Conservation (phyloP, 805 yeast genomes). For the Kluyveromyces starmeri region DNA sequence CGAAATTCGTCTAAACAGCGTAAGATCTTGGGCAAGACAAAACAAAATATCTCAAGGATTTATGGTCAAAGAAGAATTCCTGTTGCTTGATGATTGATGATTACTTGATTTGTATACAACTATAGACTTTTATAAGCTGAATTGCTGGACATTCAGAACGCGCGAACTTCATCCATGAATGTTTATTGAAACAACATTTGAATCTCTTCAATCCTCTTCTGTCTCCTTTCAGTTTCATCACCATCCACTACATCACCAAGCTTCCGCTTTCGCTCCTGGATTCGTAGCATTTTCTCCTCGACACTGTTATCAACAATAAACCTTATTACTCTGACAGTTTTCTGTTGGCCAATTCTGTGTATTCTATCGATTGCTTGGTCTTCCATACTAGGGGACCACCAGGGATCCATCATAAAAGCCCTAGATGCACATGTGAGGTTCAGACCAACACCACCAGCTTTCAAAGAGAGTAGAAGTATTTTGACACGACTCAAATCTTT, state of each 20-base stretch:
- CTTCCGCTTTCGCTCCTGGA: constrained; percentile 77
- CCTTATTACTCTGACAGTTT: constrained; percentile 62
- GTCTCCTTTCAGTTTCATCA: constrained; percentile 66
- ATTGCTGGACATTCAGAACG: constrained; percentile 1
- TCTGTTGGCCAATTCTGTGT: constrained; percentile 81
- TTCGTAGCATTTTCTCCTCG: constrained; percentile 79
- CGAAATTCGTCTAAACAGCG: constrained; percentile 11
- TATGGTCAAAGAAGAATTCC: constrained; percentile 19
- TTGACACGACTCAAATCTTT: constrained; percentile 29
- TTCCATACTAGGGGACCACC: constrained; percentile 94
- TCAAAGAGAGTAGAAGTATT: constrained; percentile 62
- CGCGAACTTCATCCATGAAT: not conserved
- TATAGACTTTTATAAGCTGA: not conserved
- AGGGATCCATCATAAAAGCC: constrained; percentile 91
- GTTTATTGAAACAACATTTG: constrained; percentile 48
- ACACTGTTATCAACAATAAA: constrained; percentile 77
- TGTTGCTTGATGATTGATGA: constrained; percentile 18
- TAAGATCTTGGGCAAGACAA: constrained; percentile 15
- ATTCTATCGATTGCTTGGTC: constrained; percentile 88
- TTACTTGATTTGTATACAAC: not conserved
- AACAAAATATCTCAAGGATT: constrained; percentile 8
- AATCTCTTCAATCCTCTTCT: constrained; percentile 63
- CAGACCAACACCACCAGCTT: constrained; percentile 93
- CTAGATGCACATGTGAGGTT: constrained; percentile 77
- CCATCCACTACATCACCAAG: constrained; percentile 73